phyloP scores from a whole-genome alignment of 306 rosid genomes.

The Ammopiptanthus mongolicus region DNA sequence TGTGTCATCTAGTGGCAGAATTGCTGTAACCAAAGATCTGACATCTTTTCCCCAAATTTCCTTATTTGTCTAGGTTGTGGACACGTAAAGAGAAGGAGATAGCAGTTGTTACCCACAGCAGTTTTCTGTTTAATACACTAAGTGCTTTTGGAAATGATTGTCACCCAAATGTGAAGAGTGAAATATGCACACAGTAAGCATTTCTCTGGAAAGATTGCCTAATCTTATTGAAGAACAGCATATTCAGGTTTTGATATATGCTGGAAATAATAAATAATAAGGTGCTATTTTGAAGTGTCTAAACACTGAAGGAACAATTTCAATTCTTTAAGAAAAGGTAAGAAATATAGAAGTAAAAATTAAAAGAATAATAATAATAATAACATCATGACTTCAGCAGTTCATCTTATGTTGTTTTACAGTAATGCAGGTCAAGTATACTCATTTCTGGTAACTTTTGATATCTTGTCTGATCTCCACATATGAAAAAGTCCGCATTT shows the following conservation, averaged over 20 bases:
- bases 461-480: background rate
- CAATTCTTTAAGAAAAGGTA: background rate
- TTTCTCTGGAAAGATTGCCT: background rate
- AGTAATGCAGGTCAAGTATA: background rate
- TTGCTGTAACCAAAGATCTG: background rate
- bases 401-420: background rate
- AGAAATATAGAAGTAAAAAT: background rate
- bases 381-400: background rate
- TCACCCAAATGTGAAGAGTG: slow-evolving; percentile 61
- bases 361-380: background rate
- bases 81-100: slow-evolving; percentile 82
- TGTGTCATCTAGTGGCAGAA: background rate
- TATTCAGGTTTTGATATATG: slow-evolving; percentile 13
- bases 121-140: slow-evolving; percentile 59
- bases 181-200: slow-evolving; percentile 58
- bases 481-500: background rate
- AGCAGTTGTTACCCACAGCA: slow-evolving; percentile 71
- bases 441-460: background rate
- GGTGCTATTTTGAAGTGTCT: background rate
- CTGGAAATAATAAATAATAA: background rate
- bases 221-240: background rate
- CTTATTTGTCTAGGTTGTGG: slow-evolving; percentile 60
- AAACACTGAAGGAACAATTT: background rate
- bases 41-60: background rate
- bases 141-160: slow-evolving; percentile 69